Evolutionary conservation across 2,329 filamentous ascomycete species (phyloP).

Genomic region (Furcasterigmium furcatum): DNA sequence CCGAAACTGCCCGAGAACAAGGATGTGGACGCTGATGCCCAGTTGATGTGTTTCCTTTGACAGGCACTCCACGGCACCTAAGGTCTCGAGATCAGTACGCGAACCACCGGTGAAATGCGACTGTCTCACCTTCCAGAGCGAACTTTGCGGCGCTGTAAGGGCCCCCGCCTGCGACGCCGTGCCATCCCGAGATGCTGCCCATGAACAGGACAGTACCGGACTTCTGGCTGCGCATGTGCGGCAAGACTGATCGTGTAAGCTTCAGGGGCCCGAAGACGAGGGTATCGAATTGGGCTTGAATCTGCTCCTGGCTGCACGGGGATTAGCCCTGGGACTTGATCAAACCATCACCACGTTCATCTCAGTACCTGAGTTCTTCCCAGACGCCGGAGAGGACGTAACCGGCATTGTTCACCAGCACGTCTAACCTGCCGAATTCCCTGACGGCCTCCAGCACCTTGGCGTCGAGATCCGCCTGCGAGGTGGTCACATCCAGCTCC

Average conservation of each 20-base stretch:
- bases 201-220: constrained; percentile 27
- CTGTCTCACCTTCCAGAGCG: constrained; percentile 21
- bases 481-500: background rate
- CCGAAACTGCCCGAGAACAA: constrained; percentile 38
- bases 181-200: constrained; percentile 30
- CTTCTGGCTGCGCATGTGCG: constrained; percentile 22
- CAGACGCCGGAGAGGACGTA: constrained; percentile 2
- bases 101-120: background rate
- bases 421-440: constrained; percentile 1
- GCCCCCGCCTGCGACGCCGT: constrained; percentile 22
- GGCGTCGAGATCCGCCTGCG: background rate
- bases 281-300: constrained; percentile 21
- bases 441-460: background rate
- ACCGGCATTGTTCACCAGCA: constrained; percentile 4
- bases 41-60: constrained; percentile 19
- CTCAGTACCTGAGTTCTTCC: constrained; percentile 1
- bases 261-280: constrained; percentile 34
- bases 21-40: constrained; percentile 24
- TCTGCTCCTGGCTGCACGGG: constrained; percentile 16
- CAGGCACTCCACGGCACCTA: constrained; percentile 19
- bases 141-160: constrained; percentile 27
- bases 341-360: background rate
- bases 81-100: background rate
- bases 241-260: constrained; percentile 27
- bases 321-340: background rate